Evolutionary conservation across 306 rosid species (phyloP).

Genomic region (Corylus americana): DNA sequence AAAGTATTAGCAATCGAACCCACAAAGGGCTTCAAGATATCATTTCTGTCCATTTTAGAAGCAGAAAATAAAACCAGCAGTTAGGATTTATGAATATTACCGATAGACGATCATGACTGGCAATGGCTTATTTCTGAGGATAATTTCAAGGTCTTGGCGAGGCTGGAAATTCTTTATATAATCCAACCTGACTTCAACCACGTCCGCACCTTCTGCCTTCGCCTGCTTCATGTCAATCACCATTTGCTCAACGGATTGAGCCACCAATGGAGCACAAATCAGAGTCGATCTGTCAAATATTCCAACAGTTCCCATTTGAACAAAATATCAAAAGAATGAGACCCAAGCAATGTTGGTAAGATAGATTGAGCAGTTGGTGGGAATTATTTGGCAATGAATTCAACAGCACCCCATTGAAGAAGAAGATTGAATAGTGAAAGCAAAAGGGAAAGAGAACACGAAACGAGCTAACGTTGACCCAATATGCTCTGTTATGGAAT

Average conservation of each 20-base stretch:
- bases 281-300: constrained; percentile 1
- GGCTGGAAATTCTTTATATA: constrained; percentile 34
- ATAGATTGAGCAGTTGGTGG: neutral
- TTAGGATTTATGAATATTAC: constrained; percentile 9
- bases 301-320: constrained; percentile 13
- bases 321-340: neutral
- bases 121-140: constrained; percentile 36
- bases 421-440: neutral
- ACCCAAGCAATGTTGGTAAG: neutral
- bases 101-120: constrained; percentile 30
- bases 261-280: constrained; percentile 40
- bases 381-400: neutral
- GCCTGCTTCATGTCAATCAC: constrained; percentile 40
- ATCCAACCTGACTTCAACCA: constrained; percentile 42
- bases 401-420: neutral
- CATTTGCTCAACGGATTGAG: constrained; percentile 34
- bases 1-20: neutral
- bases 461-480: neutral
- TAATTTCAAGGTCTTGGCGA: constrained; percentile 33
- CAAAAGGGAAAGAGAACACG: neutral
- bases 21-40: neutral
- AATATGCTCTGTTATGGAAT: neutral
- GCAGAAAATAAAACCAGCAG: neutral
- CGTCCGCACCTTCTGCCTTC: constrained; percentile 46
- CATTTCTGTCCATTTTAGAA: neutral